Base-by-base conservation (phyloP, 495 filamentous ascomycete species). In the Penicillium dipodomyicola region DNA sequence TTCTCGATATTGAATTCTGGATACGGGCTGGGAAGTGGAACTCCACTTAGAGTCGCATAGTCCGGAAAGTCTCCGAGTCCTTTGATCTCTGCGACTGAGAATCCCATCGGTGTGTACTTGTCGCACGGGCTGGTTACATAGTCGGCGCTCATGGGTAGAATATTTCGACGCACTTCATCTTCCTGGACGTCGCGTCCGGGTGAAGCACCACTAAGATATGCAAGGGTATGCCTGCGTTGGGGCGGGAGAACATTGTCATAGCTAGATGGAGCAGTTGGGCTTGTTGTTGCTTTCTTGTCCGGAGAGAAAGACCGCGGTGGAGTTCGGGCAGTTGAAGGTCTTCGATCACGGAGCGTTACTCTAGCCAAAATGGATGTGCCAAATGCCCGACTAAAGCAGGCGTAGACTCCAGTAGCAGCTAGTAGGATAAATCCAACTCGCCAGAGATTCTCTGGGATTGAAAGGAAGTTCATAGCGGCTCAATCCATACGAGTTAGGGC, bases 61-160 rank as follows among this genome's bases (percentile, higher is more conserved):
- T 95, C 86, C 1, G 91, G 91, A 59, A 96, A 95, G 57, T 91
- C 82, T 0, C 91, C 91, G 17, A 95, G 73, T 0, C 78, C 80
- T 53, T 84, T 82, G 67, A 96, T 78, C 55, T 96, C 91, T 22
- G 80, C 79, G 2, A 84, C 75, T 4, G 89, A 86, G 55, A 87
- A 80, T 29, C 77, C 83, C 52, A 77, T 86, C 0, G 83, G 75
- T 0, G 83, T 87, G 54, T 79, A 84, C 33, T 65, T 61, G 19
- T 69, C 62, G 45, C 72, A 62, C 43, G 67, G 62, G 59, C 72
- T 75, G 12, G 61, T 60, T 23, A 57, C 56, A 54, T 80, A 82
- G 44, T 81, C 63, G 42, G 65, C 61, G 8, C 69, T 71, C 70
- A 80, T 78, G 25, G 80, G 74, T 6, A 82, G 62, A 12, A 75